Conservation (phyloP, 495 filamentous ascomycete genomes). For the Endocarpon pusillum region DNA sequence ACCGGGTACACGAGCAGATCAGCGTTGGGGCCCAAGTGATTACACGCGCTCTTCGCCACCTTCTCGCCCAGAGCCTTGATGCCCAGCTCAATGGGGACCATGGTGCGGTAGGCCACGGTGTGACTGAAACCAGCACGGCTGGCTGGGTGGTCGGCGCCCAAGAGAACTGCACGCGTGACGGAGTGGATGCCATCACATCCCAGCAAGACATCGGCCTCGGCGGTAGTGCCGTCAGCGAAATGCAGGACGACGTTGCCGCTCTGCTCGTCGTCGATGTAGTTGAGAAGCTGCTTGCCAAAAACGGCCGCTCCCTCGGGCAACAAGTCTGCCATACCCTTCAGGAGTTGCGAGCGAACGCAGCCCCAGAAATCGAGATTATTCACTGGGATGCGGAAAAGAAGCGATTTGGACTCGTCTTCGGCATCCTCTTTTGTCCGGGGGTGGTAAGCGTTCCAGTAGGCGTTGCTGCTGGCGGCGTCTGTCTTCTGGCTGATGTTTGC, state of each 20-base stretch:
- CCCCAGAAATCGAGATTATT: slow-evolving; percentile 1
- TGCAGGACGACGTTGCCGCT: slow-evolving; percentile 11
- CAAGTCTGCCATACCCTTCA: slow-evolving; percentile 15
- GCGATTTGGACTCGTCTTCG: slow-evolving; percentile 1
- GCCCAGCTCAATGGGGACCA: slow-evolving; percentile 13
- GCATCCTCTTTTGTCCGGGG: background rate
- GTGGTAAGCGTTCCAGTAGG: slow-evolving; percentile 5
- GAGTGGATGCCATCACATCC: slow-evolving; percentile 31
- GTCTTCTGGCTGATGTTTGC: slow-evolving; percentile 1
- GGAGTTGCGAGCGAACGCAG: slow-evolving; percentile 14
- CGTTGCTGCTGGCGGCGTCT: slow-evolving; percentile 1
- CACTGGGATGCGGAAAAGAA: background rate
- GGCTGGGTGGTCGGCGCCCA: slow-evolving; percentile 21
- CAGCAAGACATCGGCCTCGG: slow-evolving; percentile 19
- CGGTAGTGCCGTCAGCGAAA: slow-evolving; percentile 19
- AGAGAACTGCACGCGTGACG: slow-evolving; percentile 20
- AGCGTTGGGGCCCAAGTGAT: slow-evolving; percentile 8
- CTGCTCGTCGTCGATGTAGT: slow-evolving; percentile 9
- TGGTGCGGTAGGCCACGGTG: slow-evolving; percentile 26
- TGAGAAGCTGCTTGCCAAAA: slow-evolving; percentile 16
- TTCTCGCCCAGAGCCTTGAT: slow-evolving; percentile 4
- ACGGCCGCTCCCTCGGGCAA: slow-evolving; percentile 12
- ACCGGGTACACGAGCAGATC: slow-evolving; percentile 10
- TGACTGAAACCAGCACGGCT: slow-evolving; percentile 22
- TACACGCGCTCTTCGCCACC: slow-evolving; percentile 2